phyloP scores from a whole-genome alignment of 805 yeast genomes.

The Starmerella scarabaei region DNA sequence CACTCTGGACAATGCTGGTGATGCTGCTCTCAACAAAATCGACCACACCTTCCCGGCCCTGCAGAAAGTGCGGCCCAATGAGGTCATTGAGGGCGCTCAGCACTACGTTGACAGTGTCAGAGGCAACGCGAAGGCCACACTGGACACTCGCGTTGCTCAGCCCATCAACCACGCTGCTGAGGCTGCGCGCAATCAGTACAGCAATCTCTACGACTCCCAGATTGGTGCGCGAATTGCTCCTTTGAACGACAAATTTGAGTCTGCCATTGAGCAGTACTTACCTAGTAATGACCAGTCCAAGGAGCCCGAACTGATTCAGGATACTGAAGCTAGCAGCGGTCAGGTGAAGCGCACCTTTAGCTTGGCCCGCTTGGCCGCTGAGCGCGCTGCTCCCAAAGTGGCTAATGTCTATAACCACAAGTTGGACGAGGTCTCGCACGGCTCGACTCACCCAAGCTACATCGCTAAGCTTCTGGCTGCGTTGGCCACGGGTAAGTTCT shows the following conservation, averaged over 20 bases:
- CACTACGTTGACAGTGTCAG: constrained; percentile 29
- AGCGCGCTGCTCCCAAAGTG: constrained; percentile 18
- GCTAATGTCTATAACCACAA: constrained; percentile 12
- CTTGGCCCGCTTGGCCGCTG: constrained; percentile 13
- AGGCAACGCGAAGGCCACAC: constrained; percentile 24
- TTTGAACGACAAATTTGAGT: constrained; percentile 41
- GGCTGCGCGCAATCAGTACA: constrained; percentile 39
- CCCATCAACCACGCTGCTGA: constrained; percentile 31
- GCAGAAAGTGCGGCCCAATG: constrained; percentile 45
- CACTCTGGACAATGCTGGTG: constrained; percentile 42
- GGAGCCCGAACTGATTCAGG: not conserved
- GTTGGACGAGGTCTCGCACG: constrained; percentile 12
- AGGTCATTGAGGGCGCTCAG: constrained; percentile 32
- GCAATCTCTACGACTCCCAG: constrained; percentile 40
- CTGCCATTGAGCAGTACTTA: constrained; percentile 33
- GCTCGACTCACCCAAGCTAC: constrained; percentile 8
- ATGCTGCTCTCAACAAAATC: constrained; percentile 40
- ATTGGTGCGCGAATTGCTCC: constrained; percentile 54
- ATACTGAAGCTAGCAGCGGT: constrained; percentile 1
- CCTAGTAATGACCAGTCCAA: constrained; percentile 29
- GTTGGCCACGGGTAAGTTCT: constrained; percentile 12
- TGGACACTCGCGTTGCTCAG: constrained; percentile 38
- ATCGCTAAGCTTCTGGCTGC: constrained; percentile 13
- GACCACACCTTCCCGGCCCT: constrained; percentile 50
- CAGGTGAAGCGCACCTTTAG: constrained; percentile 13